Base-by-base conservation (phyloP, 2,329 filamentous ascomycete genomes). In the Nemania sp. region DNA sequence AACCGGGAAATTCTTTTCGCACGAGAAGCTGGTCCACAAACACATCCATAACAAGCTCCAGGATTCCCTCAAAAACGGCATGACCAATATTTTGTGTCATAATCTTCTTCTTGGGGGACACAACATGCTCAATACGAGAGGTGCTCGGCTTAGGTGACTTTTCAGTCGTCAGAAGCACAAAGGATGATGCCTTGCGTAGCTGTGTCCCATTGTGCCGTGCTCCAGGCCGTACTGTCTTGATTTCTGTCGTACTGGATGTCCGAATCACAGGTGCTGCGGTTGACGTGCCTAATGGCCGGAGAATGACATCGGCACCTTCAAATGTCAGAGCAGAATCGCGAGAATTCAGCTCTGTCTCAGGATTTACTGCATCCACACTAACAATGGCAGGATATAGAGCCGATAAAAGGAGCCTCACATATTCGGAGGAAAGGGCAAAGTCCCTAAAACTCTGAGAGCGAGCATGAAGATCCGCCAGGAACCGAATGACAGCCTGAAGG, bases 371-470 rank as follows among this genome's bases (percentile, higher is more conserved):
- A 79, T 98, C 93, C 13, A 93, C 90, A 73, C 93, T 95, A 27
- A 97, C 94, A 57, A 98, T 87, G 20, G 96, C 89, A 1, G 96
- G 94, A 77, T 96, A 99, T 2, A 98, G 83, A 13, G 93, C 90
- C 41, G 89, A 88, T 0, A 98, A 84, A 3, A 99, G 82, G 54
- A 93, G 85, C 68, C 95, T 90, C 1, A 95, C 83, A 79, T 97
- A 98, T 52, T 92, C 91, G 0, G 94, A 97, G 0, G 86, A 87
- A 11, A 91, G 81, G 0, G 93, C 88, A 78, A 97, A 98, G 52
- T 98, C 94, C 64, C 92, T 88, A 78, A 98, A 98, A 27, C 87
- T 87, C 1, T 84, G 79, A 3, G 93, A 98, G 45, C 90, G 89
- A n/a, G 85, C 82, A 72, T 98, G 93, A 11, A 97, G 83, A 73